These are phyloP conservation scores for Solanum raphanifolium DNA, from an alignment of 257 asterid genomes.

Conservation along the genomic window DNA sequence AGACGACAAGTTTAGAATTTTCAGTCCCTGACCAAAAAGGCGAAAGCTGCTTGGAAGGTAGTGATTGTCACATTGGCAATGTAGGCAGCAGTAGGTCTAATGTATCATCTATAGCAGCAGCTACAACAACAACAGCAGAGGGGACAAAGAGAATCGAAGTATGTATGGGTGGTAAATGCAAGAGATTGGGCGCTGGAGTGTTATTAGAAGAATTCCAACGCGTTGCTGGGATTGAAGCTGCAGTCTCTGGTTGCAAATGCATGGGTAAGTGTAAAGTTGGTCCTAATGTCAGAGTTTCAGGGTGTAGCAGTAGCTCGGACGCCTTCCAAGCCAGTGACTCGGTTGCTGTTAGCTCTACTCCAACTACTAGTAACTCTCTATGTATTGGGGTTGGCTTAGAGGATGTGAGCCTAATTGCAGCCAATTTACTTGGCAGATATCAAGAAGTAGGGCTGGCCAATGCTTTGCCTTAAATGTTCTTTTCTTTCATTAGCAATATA, in stretches of 20 bases:
- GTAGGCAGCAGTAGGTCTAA: neutral
- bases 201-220: constrained; percentile 51
- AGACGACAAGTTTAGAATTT: neutral
- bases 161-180: constrained; percentile 96
- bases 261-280: constrained; percentile 88
- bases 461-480: neutral
- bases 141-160: constrained; percentile 48
- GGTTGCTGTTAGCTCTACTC: neutral
- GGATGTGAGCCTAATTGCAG: constrained; percentile 59
- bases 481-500: neutral
- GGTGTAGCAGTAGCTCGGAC: neutral
- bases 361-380: constrained; percentile 13
- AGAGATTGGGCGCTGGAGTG: constrained; percentile 47
- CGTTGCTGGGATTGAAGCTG: constrained; percentile 43
- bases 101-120: constrained; percentile 1
- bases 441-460: constrained; percentile 21
- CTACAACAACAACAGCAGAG: neutral
- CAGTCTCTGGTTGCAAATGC: constrained; percentile 78
- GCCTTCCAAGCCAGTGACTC: neutral
- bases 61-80: neutral
- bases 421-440: constrained; percentile 26
- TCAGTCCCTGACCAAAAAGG: neutral
- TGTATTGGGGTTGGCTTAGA: constrained; percentile 59
- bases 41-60: neutral
- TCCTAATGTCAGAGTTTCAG: constrained; percentile 56